Base-by-base conservation (phyloP, 2,329 filamentous ascomycete genomes). In the Hortaea sp. region DNA sequence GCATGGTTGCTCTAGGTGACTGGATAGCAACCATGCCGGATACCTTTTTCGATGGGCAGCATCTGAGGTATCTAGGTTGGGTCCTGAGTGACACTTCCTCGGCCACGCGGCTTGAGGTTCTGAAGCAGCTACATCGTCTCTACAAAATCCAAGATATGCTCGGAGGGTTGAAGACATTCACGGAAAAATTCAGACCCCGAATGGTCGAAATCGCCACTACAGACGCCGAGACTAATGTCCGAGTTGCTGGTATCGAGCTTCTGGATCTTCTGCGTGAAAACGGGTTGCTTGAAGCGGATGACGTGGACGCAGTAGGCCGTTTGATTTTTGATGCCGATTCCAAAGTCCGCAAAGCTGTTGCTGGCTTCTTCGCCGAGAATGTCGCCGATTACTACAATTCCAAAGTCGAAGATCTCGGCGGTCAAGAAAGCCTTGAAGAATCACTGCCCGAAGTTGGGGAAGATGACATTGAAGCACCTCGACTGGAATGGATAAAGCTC, bases 51-150 rank as follows among this genome's bases (percentile, higher is more conserved):
- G 86, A 95, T 54, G 88, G 88, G 1, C 77, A 84, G 56, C 95
- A 95, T 66, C 72, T 98, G 43, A 82, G 92, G 50, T 98, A 98
- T 60, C 74, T 98, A 5, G 92, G 92, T 44, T 98, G 92, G 92
- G 82, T 95, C 60, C 74, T 98, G 29, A 95, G 89, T 4, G 92
- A 98, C 62, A 76, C 81, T 3, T 76, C 82, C 49, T 74, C 82
- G 1, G 69, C 80, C 6, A 89, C 87, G 20, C 79, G 92, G 45
- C 76, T 83, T n/a, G 88, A 95, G 63, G 88, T 94, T 2, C 69
- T 98, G 38, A 86, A 82, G 58, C 88, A 97, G 64, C 73, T 98
- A 10, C 75, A 79, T 20, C 81, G 78, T 47, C 75, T 98, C 5
- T 90, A 94, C 67, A 83, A 81, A 58, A 81, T 86, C 48, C 82